These are phyloP conservation scores for Scleromitrula shiraiana DNA, from an alignment of 2,329 filamentous ascomycete species.

Conservation along the genomic window DNA sequence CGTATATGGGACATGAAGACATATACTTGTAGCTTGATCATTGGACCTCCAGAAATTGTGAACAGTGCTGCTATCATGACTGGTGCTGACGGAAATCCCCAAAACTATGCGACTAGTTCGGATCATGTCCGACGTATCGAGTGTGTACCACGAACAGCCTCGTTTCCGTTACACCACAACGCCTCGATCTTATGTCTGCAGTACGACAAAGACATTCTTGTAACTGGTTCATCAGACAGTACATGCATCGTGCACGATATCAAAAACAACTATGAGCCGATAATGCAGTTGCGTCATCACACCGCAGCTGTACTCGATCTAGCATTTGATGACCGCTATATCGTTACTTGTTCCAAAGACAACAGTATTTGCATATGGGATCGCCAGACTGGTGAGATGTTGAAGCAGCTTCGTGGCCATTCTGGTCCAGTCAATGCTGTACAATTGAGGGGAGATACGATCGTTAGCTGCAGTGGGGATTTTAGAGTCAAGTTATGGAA, in stretches of 20 bases:
- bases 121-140: slow-evolving; percentile 30
- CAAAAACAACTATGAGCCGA: slow-evolving; percentile 66
- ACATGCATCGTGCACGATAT: slow-evolving; percentile 90
- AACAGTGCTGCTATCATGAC: slow-evolving; percentile 43
- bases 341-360: slow-evolving; percentile 96
- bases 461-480: slow-evolving; percentile 91
- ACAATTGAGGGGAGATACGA: slow-evolving; percentile 83
- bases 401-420: slow-evolving; percentile 79
- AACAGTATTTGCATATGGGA: slow-evolving; percentile 92
- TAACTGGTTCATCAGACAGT: slow-evolving; percentile 88
- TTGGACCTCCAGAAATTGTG: slow-evolving; percentile 67
- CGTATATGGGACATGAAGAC: slow-evolving; percentile 93
- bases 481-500: slow-evolving; percentile 95
- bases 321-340: slow-evolving; percentile 84
- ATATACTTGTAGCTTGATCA: slow-evolving; percentile 74
- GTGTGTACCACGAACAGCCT: slow-evolving; percentile 47
- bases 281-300: slow-evolving; percentile 71
- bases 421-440: slow-evolving; percentile 92
- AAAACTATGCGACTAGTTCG: slow-evolving; percentile 47
- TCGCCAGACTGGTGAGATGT: slow-evolving; percentile 63
- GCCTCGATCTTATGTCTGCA: slow-evolving; percentile 93
- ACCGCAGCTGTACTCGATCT: slow-evolving; percentile 86
- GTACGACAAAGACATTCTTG: slow-evolving; percentile 86
- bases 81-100: slow-evolving; percentile 42
- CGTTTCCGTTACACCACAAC: slow-evolving; percentile 64